Evolutionary conservation across 257 asterid genomes (phyloP).

Genomic region (Solanum bukasovii): DNA sequence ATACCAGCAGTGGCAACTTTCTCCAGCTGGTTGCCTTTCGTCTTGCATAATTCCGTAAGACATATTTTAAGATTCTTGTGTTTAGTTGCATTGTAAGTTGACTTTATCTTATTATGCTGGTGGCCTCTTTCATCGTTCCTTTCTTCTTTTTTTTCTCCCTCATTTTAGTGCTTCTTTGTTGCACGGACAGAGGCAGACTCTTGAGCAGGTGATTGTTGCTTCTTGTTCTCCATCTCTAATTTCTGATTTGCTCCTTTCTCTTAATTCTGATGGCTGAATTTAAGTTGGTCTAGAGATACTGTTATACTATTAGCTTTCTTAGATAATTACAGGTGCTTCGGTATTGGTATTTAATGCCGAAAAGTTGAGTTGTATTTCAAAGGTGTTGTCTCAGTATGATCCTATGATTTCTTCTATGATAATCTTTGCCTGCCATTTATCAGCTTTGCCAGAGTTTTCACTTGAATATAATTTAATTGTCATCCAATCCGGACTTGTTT

Average conservation of each 20-base stretch:
- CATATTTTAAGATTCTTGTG: not conserved
- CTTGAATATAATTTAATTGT: not conserved
- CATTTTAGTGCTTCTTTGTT: conserved; percentile 68
- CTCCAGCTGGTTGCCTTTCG: conserved; percentile 66
- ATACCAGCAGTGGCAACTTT: conserved; percentile 95
- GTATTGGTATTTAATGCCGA: not conserved
- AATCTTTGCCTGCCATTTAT: not conserved
- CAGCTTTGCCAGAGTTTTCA: not conserved
- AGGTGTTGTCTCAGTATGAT: not conserved
- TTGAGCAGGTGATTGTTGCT: conserved; percentile 63
- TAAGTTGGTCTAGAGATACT: not conserved
- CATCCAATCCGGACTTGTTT: not conserved
- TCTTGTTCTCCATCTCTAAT: not conserved
- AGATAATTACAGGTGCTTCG: not conserved
- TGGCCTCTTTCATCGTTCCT: not conserved
- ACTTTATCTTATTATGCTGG: conserved; percentile 1
- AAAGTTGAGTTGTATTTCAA: not conserved
- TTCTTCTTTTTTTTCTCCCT: not conserved
- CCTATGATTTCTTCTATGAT: not conserved
- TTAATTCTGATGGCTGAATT: not conserved
- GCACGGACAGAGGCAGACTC: conserved; percentile 79
- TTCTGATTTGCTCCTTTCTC: not conserved
- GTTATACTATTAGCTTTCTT: not conserved
- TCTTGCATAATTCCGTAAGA: conserved; percentile 84
- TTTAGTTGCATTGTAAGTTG: not conserved